Evolutionary conservation across 441 rosid species (phyloP).

Genomic region (Gossypium davidsonii): DNA sequence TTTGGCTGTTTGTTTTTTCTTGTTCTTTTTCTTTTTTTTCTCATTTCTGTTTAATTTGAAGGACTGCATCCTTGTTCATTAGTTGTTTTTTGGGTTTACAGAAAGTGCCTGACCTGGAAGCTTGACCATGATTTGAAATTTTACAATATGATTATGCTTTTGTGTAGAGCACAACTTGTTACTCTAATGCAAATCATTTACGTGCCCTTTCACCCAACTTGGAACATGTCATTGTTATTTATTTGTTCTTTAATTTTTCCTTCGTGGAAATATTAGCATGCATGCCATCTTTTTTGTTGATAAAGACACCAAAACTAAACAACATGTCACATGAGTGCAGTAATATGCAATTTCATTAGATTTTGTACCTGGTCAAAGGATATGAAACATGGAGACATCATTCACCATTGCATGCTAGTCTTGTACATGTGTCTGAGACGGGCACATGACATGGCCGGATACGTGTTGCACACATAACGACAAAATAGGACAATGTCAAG

Average conservation of each 20-base stretch:
- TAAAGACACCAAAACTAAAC: background rate
- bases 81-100: background rate
- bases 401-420: background rate
- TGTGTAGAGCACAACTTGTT: background rate
- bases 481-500: background rate
- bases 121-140: background rate
- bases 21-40: background rate
- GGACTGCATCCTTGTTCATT: background rate
- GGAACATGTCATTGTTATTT: background rate
- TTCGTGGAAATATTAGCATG: background rate
- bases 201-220: background rate
- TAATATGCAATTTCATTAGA: background rate
- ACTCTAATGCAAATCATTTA: background rate
- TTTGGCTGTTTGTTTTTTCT: background rate
- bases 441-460: background rate
- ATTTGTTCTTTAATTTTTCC: background rate
- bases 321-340: background rate
- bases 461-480: background rate
- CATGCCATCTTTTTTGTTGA: background rate
- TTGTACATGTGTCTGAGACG: background rate
- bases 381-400: background rate
- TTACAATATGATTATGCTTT: background rate
- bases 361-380: background rate
- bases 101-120: background rate
- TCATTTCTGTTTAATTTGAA: background rate